Evolutionary conservation across 371 early-diverging fungal species (phyloP).

Genomic region (Encephalitozoon cuniculi): DNA sequence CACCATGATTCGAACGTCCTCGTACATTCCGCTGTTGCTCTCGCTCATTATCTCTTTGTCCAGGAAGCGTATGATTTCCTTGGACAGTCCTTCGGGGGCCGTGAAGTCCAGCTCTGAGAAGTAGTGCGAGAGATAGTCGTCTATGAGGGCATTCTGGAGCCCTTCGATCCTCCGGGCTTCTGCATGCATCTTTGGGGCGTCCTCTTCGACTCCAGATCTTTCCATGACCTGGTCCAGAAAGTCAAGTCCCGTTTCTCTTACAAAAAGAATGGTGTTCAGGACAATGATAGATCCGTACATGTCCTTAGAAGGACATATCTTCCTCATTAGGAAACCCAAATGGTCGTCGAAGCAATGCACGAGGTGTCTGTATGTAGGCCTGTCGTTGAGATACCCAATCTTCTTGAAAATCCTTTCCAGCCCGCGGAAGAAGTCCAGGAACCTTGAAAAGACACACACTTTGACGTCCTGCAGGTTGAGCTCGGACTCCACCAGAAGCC

Average conservation of each 20-base stretch:
- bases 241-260: conserved; percentile 22
- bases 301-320: neutral
- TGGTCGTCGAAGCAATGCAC: conserved; percentile 1
- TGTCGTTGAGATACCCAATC: conserved; percentile 39
- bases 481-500: neutral
- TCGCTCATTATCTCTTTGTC: conserved; percentile 18
- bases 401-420: conserved; percentile 19
- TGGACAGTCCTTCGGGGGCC: neutral
- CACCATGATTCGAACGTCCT: conserved; percentile 20
- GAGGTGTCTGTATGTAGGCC: neutral
- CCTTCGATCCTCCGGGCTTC: conserved; percentile 4
- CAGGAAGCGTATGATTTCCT: conserved; percentile 23
- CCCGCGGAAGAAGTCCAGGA: conserved; percentile 42
- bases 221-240: neutral
- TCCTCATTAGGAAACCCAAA: neutral
- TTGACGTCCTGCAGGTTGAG: conserved; percentile 26
- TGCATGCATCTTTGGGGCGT: neutral
- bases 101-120: conserved; percentile 2
- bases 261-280: conserved; percentile 28
- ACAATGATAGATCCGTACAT: neutral
- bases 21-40: conserved; percentile 6
- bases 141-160: neutral
- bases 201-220: neutral
- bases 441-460: conserved; percentile 25
- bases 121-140: neutral